Base-by-base conservation (phyloP, 441 rosid genomes). In the Syzygium malaccense region DNA sequence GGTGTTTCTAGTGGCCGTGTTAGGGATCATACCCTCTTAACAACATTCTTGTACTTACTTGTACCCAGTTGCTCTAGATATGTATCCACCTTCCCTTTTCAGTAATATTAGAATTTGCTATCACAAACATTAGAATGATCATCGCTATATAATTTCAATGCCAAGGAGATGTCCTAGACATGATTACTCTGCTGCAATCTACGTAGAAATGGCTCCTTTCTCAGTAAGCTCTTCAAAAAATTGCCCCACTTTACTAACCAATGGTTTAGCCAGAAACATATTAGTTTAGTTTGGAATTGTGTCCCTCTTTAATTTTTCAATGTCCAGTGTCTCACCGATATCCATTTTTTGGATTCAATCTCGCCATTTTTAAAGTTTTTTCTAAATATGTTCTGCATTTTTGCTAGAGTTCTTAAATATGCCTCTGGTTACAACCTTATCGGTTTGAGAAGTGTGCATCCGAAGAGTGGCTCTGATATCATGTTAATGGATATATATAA, bases 151-250 rank as follows among this genome's bases (percentile, higher is more conserved):
- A n/a, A 30, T 64, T 0, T 64, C 8, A 41, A 30, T 64, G 75
- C 75, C 41, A n/a, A 15, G 75, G 0, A 64, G 41, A 64, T 41
- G 75, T 30, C 12, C 75, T 8, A 0, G 32, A 30, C 41, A 0
- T 28, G 41, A 28, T 64, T 4, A 58, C 1, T 58, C 15, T n/a
- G 20, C 37, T 15, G 20, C n/a, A 30, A n/a, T 14, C 7, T 62
- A 33, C n/a, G 71, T n/a, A n/a, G 71, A 28, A 0, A 33, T 30
- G 75, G 41, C 75, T 30, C 19, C 75, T 64, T 64, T 64, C 37
- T 1, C 6, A 18, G 0, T 30, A 28, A 60, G 20, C 20, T 64
- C 33, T 64, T 64, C 33, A 64, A 6, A 60, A 18, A 12, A 13
- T 28, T 60, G 66, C 71, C 37, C 14, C 71, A 30, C 37, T 30